Evolutionary conservation across 768 basidiomycete species (phyloP).

Genomic region (Boletus sensibilis): DNA sequence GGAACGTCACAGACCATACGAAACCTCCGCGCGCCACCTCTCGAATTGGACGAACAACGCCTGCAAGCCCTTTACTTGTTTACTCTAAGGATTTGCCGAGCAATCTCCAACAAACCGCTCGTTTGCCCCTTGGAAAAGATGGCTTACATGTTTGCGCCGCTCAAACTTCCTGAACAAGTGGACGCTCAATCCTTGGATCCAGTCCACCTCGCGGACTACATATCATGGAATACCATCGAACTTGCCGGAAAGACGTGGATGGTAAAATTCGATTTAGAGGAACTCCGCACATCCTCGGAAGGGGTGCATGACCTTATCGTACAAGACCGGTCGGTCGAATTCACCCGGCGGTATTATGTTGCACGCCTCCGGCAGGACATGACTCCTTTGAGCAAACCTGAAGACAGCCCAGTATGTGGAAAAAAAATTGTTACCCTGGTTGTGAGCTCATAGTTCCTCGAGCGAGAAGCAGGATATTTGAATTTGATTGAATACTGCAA

Average conservation of each 20-base stretch:
- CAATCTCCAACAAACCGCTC: slow-evolving; percentile 67
- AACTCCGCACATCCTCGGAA: slow-evolving; percentile 22
- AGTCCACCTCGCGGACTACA: slow-evolving; percentile 39
- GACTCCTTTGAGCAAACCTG: slow-evolving; percentile 68
- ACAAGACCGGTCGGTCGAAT: slow-evolving; percentile 76
- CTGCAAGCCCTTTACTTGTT: slow-evolving; percentile 54
- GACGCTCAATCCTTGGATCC: slow-evolving; percentile 25
- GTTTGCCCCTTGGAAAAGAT: slow-evolving; percentile 52
- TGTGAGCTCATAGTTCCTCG: slow-evolving; percentile 7
- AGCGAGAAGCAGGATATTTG: slow-evolving; percentile 62
- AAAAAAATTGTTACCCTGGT: neutral
- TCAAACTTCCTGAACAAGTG: slow-evolving; percentile 36
- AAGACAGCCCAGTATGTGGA: slow-evolving; percentile 58
- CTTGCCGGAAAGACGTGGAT: slow-evolving; percentile 54
- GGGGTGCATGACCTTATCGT: slow-evolving; percentile 64
- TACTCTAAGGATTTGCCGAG: slow-evolving; percentile 61
- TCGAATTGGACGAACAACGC: slow-evolving; percentile 47
- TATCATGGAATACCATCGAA: slow-evolving; percentile 65
- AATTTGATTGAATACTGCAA: slow-evolving; percentile 70
- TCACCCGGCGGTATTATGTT: slow-evolving; percentile 66
- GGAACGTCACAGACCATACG: slow-evolving; percentile 44
- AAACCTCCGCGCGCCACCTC: slow-evolving; percentile 46
- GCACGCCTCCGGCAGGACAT: slow-evolving; percentile 60
- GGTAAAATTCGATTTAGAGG: slow-evolving; percentile 44
- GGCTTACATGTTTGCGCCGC: slow-evolving; percentile 67